A percentile compares a stretch with the other conserved stretches of the same genome.
These are phyloP conservation scores for Gossypium ekmanianum DNA, from an alignment of 345 rosid species.

Conservation along the genomic window DNA sequence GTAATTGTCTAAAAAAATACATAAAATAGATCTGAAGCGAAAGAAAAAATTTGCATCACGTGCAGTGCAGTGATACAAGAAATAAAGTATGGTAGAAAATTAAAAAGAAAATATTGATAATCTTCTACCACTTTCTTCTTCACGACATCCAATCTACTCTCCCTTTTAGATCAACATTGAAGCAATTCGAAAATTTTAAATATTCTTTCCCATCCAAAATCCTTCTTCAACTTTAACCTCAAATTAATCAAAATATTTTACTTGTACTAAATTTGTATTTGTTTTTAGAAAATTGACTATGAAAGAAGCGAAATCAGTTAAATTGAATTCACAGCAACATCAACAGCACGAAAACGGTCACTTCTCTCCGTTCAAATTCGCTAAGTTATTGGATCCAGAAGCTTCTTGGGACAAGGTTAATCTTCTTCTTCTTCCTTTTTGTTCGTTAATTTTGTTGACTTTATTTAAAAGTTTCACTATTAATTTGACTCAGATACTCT, in stretches of 20 bases:
- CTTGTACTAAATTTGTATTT: background rate
- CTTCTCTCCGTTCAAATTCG: constrained; percentile 63
- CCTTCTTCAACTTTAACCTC: background rate
- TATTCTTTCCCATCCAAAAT: background rate
- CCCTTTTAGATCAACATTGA: constrained; percentile 15
- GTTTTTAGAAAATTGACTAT: constrained; percentile 16
- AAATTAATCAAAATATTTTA: background rate
- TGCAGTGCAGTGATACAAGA: background rate
- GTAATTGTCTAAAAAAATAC: too few species aligned
- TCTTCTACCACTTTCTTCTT: background rate
- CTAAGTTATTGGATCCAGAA: constrained; percentile 80
- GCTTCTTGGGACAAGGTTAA: constrained; percentile 89
- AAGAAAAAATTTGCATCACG: background rate
- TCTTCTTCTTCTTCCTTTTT: background rate
- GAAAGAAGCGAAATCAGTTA: constrained; percentile 57
- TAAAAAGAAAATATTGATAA: background rate
- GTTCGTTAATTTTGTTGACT: background rate
- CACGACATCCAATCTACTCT: background rate
- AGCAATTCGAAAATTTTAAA: background rate
- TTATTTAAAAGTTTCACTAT: background rate
- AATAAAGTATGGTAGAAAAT: background rate
- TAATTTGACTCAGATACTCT: background rate
- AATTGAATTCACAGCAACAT: constrained; percentile 45
- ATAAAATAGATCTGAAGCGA: background rate
- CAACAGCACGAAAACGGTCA: constrained; percentile 59